phyloP scores from a whole-genome alignment of 345 rosid genomes.

The Schrenkiella parvula region DNA sequence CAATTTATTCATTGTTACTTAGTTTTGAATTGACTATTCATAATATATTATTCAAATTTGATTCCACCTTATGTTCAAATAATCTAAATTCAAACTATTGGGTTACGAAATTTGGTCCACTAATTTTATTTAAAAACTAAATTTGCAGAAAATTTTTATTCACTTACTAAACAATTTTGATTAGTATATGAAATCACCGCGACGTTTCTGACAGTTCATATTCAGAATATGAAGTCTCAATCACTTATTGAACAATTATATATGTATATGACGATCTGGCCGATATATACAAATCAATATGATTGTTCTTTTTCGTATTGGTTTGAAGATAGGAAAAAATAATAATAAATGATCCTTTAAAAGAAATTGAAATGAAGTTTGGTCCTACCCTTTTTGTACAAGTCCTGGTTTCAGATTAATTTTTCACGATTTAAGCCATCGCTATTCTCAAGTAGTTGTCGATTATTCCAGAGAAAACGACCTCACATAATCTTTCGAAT shows the following conservation, averaged over 20 bases:
- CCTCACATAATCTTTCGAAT: not conserved
- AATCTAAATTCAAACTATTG: no score
- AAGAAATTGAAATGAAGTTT: not conserved
- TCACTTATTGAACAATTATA: not conserved
- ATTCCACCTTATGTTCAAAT: no score
- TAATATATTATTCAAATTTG: no score
- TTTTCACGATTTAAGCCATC: conserved; percentile 5
- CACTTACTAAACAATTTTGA: no score
- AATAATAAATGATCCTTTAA: not conserved
- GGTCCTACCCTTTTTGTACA: conserved; percentile 24
- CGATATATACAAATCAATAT: not conserved
- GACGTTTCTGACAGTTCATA: no score
- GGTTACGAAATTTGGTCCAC: no score
- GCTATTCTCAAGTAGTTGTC: conserved; percentile 1
- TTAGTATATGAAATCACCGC: no score
- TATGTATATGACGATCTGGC: not conserved
- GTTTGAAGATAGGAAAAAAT: not conserved
- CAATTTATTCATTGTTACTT: no score
- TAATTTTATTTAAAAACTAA: no score
- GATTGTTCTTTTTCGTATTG: not conserved
- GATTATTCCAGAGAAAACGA: conserved; percentile 11
- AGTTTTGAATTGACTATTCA: no score
- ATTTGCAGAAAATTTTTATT: no score
- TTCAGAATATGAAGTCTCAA: not conserved
- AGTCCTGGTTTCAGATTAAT: not conserved